Evolutionary conservation across 345 rosid species (phyloP).

Genomic region (Mangifera indica): DNA sequence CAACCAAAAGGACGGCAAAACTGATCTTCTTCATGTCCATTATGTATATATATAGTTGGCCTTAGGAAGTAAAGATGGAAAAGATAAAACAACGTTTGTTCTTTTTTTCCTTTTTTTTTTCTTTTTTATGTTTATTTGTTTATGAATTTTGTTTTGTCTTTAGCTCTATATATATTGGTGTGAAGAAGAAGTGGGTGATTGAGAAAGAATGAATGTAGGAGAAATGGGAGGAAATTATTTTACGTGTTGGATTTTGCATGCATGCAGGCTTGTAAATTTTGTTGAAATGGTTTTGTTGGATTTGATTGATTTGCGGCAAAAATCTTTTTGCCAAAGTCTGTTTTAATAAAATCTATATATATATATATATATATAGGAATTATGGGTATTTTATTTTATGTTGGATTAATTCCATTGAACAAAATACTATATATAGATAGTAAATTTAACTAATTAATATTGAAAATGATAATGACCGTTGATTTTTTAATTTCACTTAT

Average conservation of each 20-base stretch:
- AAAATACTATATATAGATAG: too few relatives aligned
- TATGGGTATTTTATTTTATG: too few relatives aligned
- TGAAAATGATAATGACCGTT: too few relatives aligned
- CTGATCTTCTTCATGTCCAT: slow-evolving; percentile 69
- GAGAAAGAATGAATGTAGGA: not conserved
- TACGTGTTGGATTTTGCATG: slow-evolving; percentile 15
- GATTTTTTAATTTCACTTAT: too few relatives aligned
- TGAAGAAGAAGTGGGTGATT: not conserved
- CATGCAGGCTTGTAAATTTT: slow-evolving; percentile 3
- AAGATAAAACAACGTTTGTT: not conserved
- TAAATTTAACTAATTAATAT: too few relatives aligned
- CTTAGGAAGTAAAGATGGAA: slow-evolving; percentile 18
- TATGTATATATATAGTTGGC: not conserved
- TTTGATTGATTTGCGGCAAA: not conserved
- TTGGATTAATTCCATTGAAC: too few relatives aligned
- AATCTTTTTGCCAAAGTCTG: too few relatives aligned
- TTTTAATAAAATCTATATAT: too few relatives aligned
- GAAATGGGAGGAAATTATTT: not conserved
- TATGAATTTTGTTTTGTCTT: not conserved
- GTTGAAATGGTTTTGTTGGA: not conserved
- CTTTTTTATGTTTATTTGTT: not conserved
- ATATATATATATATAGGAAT: too few relatives aligned
- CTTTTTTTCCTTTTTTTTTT: slow-evolving; percentile 13
- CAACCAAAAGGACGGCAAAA: slow-evolving; percentile 49
- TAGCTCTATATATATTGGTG: slow-evolving; percentile 25